A percentile compares a stretch with the other conserved stretches of the same genome.
Evolutionary conservation across 2,329 filamentous ascomycete species (phyloP).

Genomic region (Fusarium pilosicola): DNA sequence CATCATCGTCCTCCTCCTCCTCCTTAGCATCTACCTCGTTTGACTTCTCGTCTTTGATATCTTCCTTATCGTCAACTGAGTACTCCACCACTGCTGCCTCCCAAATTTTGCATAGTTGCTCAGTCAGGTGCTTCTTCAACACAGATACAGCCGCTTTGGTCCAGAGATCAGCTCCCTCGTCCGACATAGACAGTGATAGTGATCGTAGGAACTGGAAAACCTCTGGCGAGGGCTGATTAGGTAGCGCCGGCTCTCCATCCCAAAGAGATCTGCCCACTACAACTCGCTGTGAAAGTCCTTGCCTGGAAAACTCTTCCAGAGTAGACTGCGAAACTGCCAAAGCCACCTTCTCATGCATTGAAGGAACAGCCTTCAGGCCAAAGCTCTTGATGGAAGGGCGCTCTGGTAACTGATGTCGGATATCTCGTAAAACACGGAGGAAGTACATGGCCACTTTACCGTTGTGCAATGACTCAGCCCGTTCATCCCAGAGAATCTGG

Average conservation of each 20-base stretch:
- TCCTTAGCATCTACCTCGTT: neutral
- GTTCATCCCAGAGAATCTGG: conserved; percentile 59
- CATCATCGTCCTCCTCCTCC: neutral
- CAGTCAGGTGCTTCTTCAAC: conserved; percentile 68
- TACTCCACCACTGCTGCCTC: conserved; percentile 51
- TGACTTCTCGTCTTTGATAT: neutral
- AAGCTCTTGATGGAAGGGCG: conserved; percentile 63
- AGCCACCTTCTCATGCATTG: conserved; percentile 72
- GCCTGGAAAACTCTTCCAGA: conserved; percentile 58
- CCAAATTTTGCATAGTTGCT: conserved; percentile 63
- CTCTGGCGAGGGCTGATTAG: conserved; percentile 79
- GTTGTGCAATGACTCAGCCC: conserved; percentile 57
- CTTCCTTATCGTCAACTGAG: conserved; percentile 28
- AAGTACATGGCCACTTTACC: conserved; percentile 71
- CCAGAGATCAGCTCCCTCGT: conserved; percentile 83
- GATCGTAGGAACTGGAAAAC: conserved; percentile 77
- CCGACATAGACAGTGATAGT: conserved; percentile 74
- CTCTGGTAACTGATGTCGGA: conserved; percentile 72
- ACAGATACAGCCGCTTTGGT: conserved; percentile 71
- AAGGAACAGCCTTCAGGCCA: conserved; percentile 68
- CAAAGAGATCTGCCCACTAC: conserved; percentile 76
- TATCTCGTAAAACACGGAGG: conserved; percentile 77
- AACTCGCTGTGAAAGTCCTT: conserved; percentile 54
- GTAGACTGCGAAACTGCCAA: conserved; percentile 60
- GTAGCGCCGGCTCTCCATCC: conserved; percentile 81